phyloP scores from a whole-genome alignment of 345 rosid species.

The Brassica carinata region DNA sequence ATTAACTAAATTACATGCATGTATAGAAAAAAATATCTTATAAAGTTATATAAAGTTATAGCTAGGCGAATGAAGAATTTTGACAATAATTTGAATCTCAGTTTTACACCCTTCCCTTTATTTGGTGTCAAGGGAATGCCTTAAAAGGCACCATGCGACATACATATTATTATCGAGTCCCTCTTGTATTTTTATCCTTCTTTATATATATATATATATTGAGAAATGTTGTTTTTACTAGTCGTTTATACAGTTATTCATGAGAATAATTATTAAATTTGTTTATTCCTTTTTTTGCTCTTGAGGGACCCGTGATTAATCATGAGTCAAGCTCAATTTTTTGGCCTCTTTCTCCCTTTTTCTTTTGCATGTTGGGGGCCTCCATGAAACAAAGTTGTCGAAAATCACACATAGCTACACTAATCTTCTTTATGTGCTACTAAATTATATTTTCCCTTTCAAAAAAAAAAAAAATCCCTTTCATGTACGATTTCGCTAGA shows the following conservation, averaged over 20 bases:
- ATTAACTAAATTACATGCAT: too few species aligned
- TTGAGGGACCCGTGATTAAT: constrained; percentile 47
- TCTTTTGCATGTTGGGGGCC: constrained; percentile 42
- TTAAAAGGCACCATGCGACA: too few species aligned
- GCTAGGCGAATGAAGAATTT: too few species aligned
- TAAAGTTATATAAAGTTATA: too few species aligned
- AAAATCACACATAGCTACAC: constrained; percentile 26
- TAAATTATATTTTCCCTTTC: neutral
- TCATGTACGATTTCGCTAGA: neutral
- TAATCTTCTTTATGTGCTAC: constrained; percentile 30
- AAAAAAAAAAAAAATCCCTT: neutral
- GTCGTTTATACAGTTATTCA: neutral
- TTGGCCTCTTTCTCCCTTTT: constrained; percentile 40
- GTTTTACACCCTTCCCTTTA: too few species aligned
- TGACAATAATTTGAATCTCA: too few species aligned
- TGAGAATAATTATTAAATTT: neutral
- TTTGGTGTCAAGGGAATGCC: too few species aligned
- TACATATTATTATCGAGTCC: too few species aligned
- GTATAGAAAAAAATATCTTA: too few species aligned
- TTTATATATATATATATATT: neutral
- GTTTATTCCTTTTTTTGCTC: constrained; percentile 9
- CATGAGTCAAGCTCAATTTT: constrained; percentile 40
- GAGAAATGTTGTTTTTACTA: neutral
- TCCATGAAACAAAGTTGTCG: constrained; percentile 38
- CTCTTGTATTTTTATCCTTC: too few species aligned